These are phyloP conservation scores for Fusarium proliferatum DNA, from an alignment of 2,329 filamentous ascomycete genomes.

Conservation along the genomic window DNA sequence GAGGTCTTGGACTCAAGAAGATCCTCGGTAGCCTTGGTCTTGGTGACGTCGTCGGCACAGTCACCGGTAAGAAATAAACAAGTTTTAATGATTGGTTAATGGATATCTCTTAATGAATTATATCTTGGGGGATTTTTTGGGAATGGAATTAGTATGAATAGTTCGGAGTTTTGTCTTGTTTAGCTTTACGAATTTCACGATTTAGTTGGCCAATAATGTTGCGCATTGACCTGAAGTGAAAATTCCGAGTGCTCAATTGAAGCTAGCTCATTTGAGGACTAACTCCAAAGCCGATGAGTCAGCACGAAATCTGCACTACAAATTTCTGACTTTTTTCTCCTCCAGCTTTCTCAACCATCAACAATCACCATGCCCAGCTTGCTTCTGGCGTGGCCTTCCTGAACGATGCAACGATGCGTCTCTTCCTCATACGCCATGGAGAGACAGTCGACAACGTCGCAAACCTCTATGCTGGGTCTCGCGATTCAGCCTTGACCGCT, in stretches of 20 bases:
- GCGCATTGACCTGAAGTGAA: neutral
- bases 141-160: slow-evolving; percentile 13
- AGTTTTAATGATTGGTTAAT: slow-evolving; percentile 3
- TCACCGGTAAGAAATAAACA: slow-evolving; percentile 52
- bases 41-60: slow-evolving; percentile 55
- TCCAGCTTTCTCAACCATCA: neutral
- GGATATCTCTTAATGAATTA: slow-evolving; percentile 11
- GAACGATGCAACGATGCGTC: slow-evolving; percentile 49
- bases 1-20: slow-evolving; percentile 80
- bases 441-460: slow-evolving; percentile 93
- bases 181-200: slow-evolving; percentile 32
- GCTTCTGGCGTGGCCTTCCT: slow-evolving; percentile 30
- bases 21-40: slow-evolving; percentile 80
- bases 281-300: slow-evolving; percentile 22
- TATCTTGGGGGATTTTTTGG: neutral
- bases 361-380: slow-evolving; percentile 38
- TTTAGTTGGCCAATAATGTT: slow-evolving; percentile 23
- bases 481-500: slow-evolving; percentile 82
- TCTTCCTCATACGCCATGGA: slow-evolving; percentile 86
- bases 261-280: neutral
- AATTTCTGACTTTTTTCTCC: slow-evolving; percentile 35
- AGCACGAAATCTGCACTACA: slow-evolving; percentile 27
- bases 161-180: slow-evolving; percentile 26
- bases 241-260: neutral
- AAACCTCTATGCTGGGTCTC: slow-evolving; percentile 80